Base-by-base conservation (phyloP, 1,284 basidiomycete genomes). In the Trichosporon inkin region DNA sequence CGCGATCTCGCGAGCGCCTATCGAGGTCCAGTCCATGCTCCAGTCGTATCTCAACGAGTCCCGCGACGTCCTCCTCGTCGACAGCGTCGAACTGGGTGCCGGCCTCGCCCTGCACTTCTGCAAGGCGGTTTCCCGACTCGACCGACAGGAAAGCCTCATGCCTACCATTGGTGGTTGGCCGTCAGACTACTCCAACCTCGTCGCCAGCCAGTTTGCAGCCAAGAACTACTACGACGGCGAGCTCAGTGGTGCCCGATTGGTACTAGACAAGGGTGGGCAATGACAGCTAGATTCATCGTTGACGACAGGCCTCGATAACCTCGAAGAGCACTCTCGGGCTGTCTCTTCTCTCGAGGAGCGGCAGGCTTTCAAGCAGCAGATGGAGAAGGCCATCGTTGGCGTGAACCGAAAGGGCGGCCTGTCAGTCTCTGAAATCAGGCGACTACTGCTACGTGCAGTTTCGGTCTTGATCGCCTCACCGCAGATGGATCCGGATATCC, bases 11-110 rank as follows among this genome's bases (percentile, higher is more conserved):
- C 84, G 92, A 19, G 92, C 94, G 8, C 96, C 95, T 0, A 84
- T 94, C 69, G 94, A 97, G 78, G 80, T 98, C 57, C 91, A 95
- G 69, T 89, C 92, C 0, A 92, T 92, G 2, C 80, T 99, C 53
- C 68, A 93, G 90, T 88, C 88, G 83, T 94, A 94, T 73, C 83
- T 94, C 17, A 83, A 87, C 56, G 80, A 87, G 37, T 86, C 86
- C 67, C 86, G 88, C 65, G 84, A 86, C 0, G 79, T 84, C 11
- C 82, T 86, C 10, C 82, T 85, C 20, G 80, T 85, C 5, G 88
- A 89, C 62, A 83, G 86, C 24, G 85, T 89, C 5, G 93, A 96
- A 77, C 83, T 97, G 60, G 93, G 93, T 2, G 90, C 92, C 16
- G 90, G 92, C 16, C 78, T 95, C 39, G 93, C 93, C 5, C 83